Evolutionary conservation across 2,329 filamentous ascomycete genomes (phyloP), one percentile per base, ranked within the genome.

Genomic region (Exophiala viscosa): DNA sequence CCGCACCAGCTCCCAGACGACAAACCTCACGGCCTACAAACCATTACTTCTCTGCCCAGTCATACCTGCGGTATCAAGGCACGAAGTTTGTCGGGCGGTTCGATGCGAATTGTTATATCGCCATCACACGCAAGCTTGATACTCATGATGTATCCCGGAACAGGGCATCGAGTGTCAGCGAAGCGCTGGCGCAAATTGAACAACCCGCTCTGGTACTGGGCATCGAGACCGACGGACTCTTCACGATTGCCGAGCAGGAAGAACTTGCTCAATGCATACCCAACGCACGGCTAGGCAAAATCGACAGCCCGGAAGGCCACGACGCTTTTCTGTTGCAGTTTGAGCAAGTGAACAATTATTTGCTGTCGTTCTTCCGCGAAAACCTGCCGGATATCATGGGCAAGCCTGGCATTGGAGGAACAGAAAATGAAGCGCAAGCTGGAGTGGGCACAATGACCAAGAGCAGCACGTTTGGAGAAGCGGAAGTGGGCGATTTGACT

Each of bases 101-200:
- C 69, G 93, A 99, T 70, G 89, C 90, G 65, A 99, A 99, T 70
- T 99, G 93, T 74, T 99, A 99, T 74, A 97, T 99, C 62, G 91
- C 93, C 61, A 96, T 99, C 71, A 97, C 93, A 3, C 87, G 93
- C 65, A 99, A 99, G 72, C 82, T 99, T 13, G 93, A 99, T 68
- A 97, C 93, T 0, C 93, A 99, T 70, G 93, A 99, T 68, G 84
- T 99, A 20, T 95, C 90, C 11, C 83, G 91, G 20, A 82, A 85
- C 66, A 86, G 92, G 4, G 75, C 73, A 14, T 64, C 69, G 15
- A 61, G 67, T 9, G 84, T 95, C 31, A 79, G 81, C 20, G 83
- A 89, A 54, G 92, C 92, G 0, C 77, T 99, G 3, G 82, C 81
- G 0, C 73, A 88, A 67, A 93, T 99, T 51, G 76, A 91, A 66